phyloP scores from a whole-genome alignment of 345 rosid genomes.

The Isatis tinctoria region DNA sequence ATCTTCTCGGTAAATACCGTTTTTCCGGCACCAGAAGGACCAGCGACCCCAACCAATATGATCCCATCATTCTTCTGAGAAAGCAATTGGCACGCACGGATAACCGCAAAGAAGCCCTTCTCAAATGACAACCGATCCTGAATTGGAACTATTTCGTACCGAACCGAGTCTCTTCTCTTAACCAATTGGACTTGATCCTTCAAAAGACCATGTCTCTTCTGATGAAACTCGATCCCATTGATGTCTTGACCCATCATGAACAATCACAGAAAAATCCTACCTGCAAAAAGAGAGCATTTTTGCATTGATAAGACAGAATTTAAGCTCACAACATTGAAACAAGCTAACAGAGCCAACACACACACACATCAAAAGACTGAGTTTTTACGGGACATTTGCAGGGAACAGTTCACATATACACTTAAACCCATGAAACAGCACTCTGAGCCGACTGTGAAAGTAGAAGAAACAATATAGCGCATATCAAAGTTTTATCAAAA shows the following conservation, averaged over 20 bases:
- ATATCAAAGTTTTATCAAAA: background rate
- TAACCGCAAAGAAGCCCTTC: conserved; percentile 85
- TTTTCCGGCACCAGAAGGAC: conserved; percentile 99
- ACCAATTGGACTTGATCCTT: conserved; percentile 78
- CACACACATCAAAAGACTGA: background rate
- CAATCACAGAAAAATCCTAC: background rate
- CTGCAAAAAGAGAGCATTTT: conserved; percentile 14
- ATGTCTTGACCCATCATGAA: conserved; percentile 48
- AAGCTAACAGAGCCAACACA: background rate
- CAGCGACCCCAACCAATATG: conserved; percentile 82
- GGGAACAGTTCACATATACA: conserved; percentile 3
- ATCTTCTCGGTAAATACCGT: conserved; percentile 91
- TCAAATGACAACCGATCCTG: conserved; percentile 74
- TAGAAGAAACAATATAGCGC: background rate
- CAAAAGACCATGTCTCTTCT: conserved; percentile 61
- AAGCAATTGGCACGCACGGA: conserved; percentile 88
- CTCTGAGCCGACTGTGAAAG: background rate
- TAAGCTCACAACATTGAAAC: background rate
- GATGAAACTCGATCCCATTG: conserved; percentile 53
- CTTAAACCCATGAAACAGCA: background rate
- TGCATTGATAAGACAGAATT: conserved; percentile 7
- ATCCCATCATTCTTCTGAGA: conserved; percentile 89
- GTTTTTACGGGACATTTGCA: background rate
- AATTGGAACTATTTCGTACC: conserved; percentile 69
- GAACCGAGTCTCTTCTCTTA: conserved; percentile 69